A percentile compares a stretch with the other conserved stretches of the same genome.
Conservation (phyloP, 2,329 filamentous ascomycete genomes). For the Trichoderma guizhouense region DNA sequence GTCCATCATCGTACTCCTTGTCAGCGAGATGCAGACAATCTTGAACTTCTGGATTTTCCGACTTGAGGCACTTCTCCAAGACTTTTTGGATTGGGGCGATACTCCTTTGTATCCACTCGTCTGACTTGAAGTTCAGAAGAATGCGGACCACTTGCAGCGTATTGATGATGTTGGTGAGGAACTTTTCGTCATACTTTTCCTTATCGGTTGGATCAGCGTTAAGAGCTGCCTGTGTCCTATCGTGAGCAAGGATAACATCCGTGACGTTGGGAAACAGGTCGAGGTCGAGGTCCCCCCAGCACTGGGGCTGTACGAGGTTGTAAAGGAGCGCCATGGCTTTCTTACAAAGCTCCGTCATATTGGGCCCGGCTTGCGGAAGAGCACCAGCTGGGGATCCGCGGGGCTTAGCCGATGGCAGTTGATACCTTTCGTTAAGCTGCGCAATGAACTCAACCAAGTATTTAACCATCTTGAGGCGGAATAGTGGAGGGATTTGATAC, state of each 20-base stretch:
- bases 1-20: constrained; percentile 64
- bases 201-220: constrained; percentile 59
- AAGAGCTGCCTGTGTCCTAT: constrained; percentile 65
- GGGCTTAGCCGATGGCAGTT: constrained; percentile 66
- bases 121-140: constrained; percentile 79
- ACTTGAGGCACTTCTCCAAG: constrained; percentile 82
- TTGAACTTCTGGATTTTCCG: constrained; percentile 87
- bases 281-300: constrained; percentile 89
- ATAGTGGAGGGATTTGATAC: constrained; percentile 63
- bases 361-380: constrained; percentile 49
- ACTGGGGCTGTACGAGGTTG: constrained; percentile 78
- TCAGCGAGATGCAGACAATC: constrained; percentile 81
- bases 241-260: constrained; percentile 77
- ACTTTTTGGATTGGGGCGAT: constrained; percentile 79
- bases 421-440: constrained; percentile 80
- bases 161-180: constrained; percentile 85
- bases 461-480: constrained; percentile 80
- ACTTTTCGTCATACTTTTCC: constrained; percentile 78
- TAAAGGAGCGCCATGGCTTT: constrained; percentile 79
- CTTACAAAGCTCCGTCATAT: constrained; percentile 72
- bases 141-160: constrained; percentile 89
- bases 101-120: constrained; percentile 85
- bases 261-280: constrained; percentile 90
- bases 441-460: constrained; percentile 96
- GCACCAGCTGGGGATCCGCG: constrained; percentile 49